Conservation (phyloP, 1,284 basidiomycete genomes). For the Heterobasidion irregulare region DNA sequence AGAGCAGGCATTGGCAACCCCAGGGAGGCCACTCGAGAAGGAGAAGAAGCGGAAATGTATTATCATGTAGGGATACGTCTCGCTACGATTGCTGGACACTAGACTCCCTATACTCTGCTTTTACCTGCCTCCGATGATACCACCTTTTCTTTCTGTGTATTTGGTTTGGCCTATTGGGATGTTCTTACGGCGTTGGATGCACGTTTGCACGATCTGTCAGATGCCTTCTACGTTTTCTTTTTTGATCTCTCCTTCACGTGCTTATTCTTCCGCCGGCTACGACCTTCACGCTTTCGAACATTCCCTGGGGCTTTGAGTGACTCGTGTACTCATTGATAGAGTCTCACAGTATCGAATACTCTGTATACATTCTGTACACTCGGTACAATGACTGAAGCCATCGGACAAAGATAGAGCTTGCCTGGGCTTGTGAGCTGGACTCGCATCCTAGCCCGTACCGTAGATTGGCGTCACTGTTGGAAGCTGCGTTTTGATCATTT, state of each 20-base stretch:
- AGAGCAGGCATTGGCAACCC: slow-evolving; percentile 23
- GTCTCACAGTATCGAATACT: slow-evolving; percentile 9
- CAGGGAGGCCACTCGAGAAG: slow-evolving; percentile 27
- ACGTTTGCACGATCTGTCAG: neutral
- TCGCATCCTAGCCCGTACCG: too few relatives aligned
- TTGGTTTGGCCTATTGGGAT: slow-evolving; percentile 6
- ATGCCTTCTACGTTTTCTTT: slow-evolving; percentile 12
- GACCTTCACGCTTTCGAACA: slow-evolving; percentile 14
- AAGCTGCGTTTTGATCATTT: too few relatives aligned
- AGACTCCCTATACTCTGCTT: slow-evolving; percentile 47
- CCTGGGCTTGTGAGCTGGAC: too few relatives aligned
- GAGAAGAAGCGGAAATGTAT: slow-evolving; percentile 55
- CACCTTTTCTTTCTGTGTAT: slow-evolving; percentile 28
- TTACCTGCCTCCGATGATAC: slow-evolving; percentile 60
- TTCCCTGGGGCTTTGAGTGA: slow-evolving; percentile 13
- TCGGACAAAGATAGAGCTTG: too few relatives aligned
- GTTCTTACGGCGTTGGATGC: slow-evolving; percentile 4
- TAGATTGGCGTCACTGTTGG: too few relatives aligned
- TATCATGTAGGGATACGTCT: slow-evolving; percentile 56
- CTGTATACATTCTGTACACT: slow-evolving; percentile 1
- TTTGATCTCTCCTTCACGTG: neutral
- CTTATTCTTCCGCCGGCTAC: slow-evolving; percentile 8
- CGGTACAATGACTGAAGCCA: neutral
- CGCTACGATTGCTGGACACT: slow-evolving; percentile 35
- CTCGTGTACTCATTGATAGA: slow-evolving; percentile 14